Conservation (phyloP, 345 rosid genomes). For the Nasturtium officinale region DNA sequence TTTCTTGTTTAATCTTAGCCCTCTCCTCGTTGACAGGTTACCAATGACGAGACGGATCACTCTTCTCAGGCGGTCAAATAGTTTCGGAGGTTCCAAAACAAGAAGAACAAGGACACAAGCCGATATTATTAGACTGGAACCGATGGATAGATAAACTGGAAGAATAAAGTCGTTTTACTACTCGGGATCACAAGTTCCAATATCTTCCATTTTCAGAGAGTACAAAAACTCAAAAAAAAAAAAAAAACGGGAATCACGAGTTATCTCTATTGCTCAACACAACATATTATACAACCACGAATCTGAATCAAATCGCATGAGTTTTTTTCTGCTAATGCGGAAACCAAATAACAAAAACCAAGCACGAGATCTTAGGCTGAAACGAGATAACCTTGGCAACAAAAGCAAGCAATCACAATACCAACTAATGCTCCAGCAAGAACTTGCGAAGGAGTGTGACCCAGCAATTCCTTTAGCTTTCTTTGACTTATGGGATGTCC, state of each 20-base stretch:
- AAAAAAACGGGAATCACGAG: neutral
- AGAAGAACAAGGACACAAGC: too few species aligned
- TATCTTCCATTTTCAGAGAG: neutral
- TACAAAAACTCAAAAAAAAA: neutral
- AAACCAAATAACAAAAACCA: slow-evolving; percentile 8
- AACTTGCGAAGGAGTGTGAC: slow-evolving; percentile 92
- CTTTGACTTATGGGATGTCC: slow-evolving; percentile 93
- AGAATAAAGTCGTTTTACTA: too few species aligned
- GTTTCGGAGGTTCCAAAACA: neutral
- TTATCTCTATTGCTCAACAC: slow-evolving; percentile 29
- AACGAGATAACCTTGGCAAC: slow-evolving; percentile 66
- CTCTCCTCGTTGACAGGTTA: too few species aligned
- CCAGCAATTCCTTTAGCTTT: slow-evolving; percentile 91
- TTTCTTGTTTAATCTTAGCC: too few species aligned
- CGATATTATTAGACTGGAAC: too few species aligned
- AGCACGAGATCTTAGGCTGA: slow-evolving; percentile 47
- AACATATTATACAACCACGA: slow-evolving; percentile 31
- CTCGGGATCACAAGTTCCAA: neutral
- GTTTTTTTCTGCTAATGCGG: neutral
- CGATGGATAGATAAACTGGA: too few species aligned
- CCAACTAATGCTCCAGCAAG: slow-evolving; percentile 87
- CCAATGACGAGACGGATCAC: too few species aligned
- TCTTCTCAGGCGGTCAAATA: neutral
- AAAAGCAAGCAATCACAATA: slow-evolving; percentile 66
- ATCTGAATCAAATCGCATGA: slow-evolving; percentile 23